Evolutionary conservation across 2,329 filamentous ascomycete genomes (phyloP).

Genomic region (Phialophora macrospora): DNA sequence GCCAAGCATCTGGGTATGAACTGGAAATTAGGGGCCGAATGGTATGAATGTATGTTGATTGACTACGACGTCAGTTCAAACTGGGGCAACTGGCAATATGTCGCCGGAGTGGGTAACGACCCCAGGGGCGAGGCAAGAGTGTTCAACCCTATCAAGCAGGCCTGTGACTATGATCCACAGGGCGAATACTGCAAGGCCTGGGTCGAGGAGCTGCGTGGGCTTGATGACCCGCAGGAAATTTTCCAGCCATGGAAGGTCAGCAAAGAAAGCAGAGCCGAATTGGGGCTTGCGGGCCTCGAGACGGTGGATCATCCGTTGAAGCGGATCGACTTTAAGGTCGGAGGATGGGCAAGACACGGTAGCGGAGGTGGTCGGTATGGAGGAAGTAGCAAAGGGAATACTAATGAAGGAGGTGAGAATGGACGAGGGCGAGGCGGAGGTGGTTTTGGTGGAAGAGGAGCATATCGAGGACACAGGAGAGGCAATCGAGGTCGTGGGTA

Average conservation of each 20-base stretch:
- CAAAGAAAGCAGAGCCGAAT: conserved; percentile 60
- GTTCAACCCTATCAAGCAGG: conserved; percentile 83
- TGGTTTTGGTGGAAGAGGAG: conserved; percentile 27
- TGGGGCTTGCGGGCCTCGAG: conserved; percentile 62
- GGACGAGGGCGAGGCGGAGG: conserved; percentile 33
- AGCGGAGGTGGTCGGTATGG: conserved; percentile 40
- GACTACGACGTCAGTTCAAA: conserved; percentile 79
- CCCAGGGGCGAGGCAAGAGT: conserved; percentile 72
- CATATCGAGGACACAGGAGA: conserved; percentile 34
- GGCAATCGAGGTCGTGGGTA: conserved; percentile 21
- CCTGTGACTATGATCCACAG: conserved; percentile 73
- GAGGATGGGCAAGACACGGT: conserved; percentile 46
- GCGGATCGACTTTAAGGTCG: conserved; percentile 67
- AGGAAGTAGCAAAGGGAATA: conserved; percentile 35
- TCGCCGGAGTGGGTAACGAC: conserved; percentile 79
- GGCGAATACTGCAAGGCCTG: conserved; percentile 74
- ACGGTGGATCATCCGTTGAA: conserved; percentile 72
- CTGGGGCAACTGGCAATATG: conserved; percentile 85
- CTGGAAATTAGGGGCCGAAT: conserved; percentile 80
- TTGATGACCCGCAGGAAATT: conserved; percentile 57
- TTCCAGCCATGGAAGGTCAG: conserved; percentile 73
- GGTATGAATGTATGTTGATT: conserved; percentile 75
- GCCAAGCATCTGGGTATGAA: conserved; percentile 75
- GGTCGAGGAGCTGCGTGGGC: conserved; percentile 68
- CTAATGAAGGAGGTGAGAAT: conserved; percentile 27